phyloP scores from a whole-genome alignment of 2,329 filamentous ascomycete genomes.

The Diaporthe velutina region DNA sequence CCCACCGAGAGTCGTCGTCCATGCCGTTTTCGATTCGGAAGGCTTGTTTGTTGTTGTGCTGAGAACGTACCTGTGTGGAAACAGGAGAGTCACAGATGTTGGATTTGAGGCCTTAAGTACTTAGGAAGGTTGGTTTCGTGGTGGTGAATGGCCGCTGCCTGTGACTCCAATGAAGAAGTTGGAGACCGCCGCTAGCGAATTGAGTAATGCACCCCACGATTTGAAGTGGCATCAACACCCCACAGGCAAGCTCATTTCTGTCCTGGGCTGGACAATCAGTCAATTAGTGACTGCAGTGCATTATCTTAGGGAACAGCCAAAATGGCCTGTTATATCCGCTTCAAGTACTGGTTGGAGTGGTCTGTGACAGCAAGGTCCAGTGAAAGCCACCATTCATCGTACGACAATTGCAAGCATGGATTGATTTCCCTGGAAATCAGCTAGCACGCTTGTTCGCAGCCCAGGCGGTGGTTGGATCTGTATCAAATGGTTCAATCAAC shows the following conservation, averaged over 20 bases:
- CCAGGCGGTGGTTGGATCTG: too few species aligned
- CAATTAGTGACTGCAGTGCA: background rate
- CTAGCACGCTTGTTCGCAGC: too few species aligned
- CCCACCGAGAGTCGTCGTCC: background rate
- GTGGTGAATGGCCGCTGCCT: background rate
- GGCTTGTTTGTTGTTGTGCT: background rate
- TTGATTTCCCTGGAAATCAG: too few species aligned
- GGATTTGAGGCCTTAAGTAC: background rate
- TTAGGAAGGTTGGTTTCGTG: background rate
- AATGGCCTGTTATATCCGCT: too few species aligned
- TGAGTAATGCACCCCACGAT: too few species aligned
- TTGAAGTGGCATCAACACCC: too few species aligned
- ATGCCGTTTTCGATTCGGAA: background rate
- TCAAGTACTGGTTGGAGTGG: background rate
- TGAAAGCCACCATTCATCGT: too few species aligned
- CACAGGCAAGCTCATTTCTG: too few species aligned
- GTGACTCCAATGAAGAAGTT: background rate
- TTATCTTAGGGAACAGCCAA: too few species aligned
- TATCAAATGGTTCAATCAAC: too few species aligned
- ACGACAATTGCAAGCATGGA: too few species aligned
- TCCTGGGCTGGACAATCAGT: background rate
- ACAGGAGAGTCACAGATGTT: background rate
- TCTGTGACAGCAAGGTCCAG: background rate
- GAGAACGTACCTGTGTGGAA: background rate
- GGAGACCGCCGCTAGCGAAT: too few species aligned